A percentile compares a stretch with the other conserved stretches of the same genome.
These are phyloP conservation scores for Vararia minispora DNA, from an alignment of 768 basidiomycete genomes.

Conservation along the genomic window DNA sequence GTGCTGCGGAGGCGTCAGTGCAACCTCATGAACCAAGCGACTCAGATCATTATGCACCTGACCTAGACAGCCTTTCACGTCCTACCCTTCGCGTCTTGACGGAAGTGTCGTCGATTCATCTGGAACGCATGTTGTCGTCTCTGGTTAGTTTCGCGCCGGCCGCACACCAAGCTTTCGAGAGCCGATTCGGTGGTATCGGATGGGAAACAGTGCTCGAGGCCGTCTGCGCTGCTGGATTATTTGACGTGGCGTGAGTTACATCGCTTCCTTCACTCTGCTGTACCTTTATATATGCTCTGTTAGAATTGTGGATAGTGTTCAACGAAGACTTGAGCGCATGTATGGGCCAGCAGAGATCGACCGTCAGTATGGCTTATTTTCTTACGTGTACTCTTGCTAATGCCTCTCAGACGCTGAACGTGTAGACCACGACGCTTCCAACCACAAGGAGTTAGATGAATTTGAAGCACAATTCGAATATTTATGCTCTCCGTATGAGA, in stretches of 20 bases:
- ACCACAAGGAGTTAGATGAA: no score
- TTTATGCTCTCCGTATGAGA: no score
- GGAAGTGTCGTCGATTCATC: conserved; percentile 29
- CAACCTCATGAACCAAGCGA: neutral
- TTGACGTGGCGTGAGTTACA: conserved; percentile 17
- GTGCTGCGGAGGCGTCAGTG: conserved; percentile 8
- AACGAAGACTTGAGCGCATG: no score
- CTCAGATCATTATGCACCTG: neutral
- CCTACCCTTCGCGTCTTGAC: conserved; percentile 28
- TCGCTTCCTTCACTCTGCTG: no score
- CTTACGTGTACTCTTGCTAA: no score
- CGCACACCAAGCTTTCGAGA: conserved; percentile 49
- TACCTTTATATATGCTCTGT: no score
- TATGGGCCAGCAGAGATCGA: no score
- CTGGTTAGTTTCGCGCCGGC: conserved; percentile 46
- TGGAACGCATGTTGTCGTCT: conserved; percentile 41
- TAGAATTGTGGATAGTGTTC: no score
- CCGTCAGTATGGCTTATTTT: no score
- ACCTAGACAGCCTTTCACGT: conserved; percentile 19
- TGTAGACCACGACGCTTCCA: no score
- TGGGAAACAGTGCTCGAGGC: conserved; percentile 57
- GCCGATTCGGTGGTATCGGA: conserved; percentile 46
- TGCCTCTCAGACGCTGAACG: no score
- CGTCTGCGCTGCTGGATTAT: conserved; percentile 29
- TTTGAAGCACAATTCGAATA: no score